Base-by-base conservation (phyloP, 2,329 filamentous ascomycete species). In the Proliferodiscus dingleyae region DNA sequence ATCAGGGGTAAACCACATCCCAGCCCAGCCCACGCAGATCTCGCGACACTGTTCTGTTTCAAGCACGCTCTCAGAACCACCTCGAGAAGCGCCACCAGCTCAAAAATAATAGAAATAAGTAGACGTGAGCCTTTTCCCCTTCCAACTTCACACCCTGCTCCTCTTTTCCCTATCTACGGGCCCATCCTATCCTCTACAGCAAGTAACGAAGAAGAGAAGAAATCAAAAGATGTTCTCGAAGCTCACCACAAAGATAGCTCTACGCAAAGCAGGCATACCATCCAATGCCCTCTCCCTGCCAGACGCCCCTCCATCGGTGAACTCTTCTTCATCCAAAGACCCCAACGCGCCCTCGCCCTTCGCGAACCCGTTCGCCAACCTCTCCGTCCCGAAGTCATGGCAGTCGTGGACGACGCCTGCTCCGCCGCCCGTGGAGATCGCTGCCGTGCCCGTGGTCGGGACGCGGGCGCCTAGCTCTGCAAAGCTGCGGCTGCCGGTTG, bases 401-500 rank as follows among this genome's bases (percentile, higher is more conserved):
- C 54, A 59, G 26, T 55, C 54, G 34, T 63, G 60, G 60, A 50
- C 53, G 22, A 61, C 57, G 5, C 61, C 61, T 5, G 13, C 50
- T 2, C 58, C 57, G 16, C 51, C 61, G 5, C 52, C 59, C 2
- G 37, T 61, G 21, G 60, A 58, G 16, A 45, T 61, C 16, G 56
- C 53, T 6, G 21, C 42, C 7, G 43, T 50, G 3, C 61, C 60
- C 2, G 45, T 56, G 3, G 26, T 56, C 8, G 61, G 59, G 1
- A 54, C 47, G 3, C 47, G 46, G 36, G 59, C 61, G 5, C 59
- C 61, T 2, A 50, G n/a, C 2, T 49, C 44, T 9, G 18, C 21
- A 22, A 57, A 55, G 30, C 46, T 62, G 30, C 45, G 41, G 13
- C 15, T 85, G 11, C 74, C 76, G 0, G 64, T 65, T 47, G 64